These are phyloP conservation scores for Lachancea meyersii DNA, from an alignment of 805 yeast species.

Conservation along the genomic window DNA sequence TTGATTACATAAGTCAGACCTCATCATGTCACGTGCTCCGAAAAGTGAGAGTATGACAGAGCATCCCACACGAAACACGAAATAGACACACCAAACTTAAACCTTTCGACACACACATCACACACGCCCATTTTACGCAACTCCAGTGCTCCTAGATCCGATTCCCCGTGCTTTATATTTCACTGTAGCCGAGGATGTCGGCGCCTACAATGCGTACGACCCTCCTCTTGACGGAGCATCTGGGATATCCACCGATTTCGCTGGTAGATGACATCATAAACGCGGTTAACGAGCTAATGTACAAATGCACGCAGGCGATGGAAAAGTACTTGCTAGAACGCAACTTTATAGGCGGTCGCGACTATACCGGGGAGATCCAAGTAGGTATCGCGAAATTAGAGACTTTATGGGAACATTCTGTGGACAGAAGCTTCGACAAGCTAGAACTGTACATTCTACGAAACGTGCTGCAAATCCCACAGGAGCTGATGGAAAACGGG, in stretches of 20 bases:
- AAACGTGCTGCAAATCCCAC: conserved; percentile 68
- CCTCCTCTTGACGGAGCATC: conserved; percentile 70
- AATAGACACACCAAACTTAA: too few species aligned
- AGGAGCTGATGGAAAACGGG: conserved; percentile 56
- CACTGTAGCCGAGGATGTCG: too few species aligned
- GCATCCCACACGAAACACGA: too few species aligned
- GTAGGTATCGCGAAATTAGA: conserved; percentile 80
- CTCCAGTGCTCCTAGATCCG: too few species aligned
- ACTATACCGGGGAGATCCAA: conserved; percentile 49
- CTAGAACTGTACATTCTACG: conserved; percentile 76
- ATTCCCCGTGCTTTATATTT: too few species aligned
- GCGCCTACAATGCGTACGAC: conserved; percentile 37
- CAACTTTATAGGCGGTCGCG: conserved; percentile 16
- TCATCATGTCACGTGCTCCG: too few species aligned
- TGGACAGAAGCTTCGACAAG: conserved; percentile 79
- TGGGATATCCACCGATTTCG: conserved; percentile 78
- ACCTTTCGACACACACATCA: too few species aligned
- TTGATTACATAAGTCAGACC: too few species aligned
- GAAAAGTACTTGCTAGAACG: conserved; percentile 49
- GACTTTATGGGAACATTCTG: conserved; percentile 62
- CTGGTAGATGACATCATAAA: conserved; percentile 83
- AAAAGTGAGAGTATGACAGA: too few species aligned
- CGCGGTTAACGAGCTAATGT: conserved; percentile 77
- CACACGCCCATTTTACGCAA: too few species aligned
- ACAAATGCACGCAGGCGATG: conserved; percentile 73